Percentiles rank a stretch among this genome's conserved stretches.
These are phyloP conservation scores for Kluyveromyces nonfermentans DNA, from an alignment of 805 yeast genomes.

Conservation along the genomic window DNA sequence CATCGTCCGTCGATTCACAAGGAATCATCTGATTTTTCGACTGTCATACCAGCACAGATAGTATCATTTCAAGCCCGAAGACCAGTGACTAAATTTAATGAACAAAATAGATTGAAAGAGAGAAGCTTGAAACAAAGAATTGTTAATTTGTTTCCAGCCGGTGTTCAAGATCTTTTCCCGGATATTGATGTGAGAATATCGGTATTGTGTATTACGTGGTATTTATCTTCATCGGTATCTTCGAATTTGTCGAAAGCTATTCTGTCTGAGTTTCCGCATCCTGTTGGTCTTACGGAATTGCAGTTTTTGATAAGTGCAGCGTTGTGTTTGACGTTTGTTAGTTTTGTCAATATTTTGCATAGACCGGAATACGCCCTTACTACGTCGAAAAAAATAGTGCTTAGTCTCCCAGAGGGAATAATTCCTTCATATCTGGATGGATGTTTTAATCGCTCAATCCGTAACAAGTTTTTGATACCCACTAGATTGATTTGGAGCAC, in stretches of 20 bases:
- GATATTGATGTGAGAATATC: conserved; percentile 37
- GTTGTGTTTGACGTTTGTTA: conserved; percentile 42
- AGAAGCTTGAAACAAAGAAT: conserved; percentile 5
- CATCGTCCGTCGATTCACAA: conserved; percentile 6
- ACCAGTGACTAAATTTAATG: neutral
- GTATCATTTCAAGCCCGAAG: neutral
- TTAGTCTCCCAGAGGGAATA: conserved; percentile 28
- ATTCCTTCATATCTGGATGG: conserved; percentile 27
- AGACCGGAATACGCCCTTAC: conserved; percentile 30
- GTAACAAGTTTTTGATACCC: conserved; percentile 44
- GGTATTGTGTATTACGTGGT: conserved; percentile 66
- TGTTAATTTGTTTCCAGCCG: conserved; percentile 9
- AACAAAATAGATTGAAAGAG: neutral
- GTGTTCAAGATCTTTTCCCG: conserved; percentile 19
- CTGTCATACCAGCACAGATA: conserved; percentile 4
- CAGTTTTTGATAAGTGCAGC: conserved; percentile 70
- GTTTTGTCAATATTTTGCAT: conserved; percentile 33
- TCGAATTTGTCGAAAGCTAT: conserved; percentile 76
- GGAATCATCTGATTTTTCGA: neutral
- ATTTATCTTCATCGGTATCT: conserved; percentile 67
- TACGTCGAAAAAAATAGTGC: conserved; percentile 9
- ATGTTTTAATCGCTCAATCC: conserved; percentile 20
- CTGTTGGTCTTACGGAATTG: conserved; percentile 81
- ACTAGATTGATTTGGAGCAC: conserved; percentile 43
- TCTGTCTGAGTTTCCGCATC: conserved; percentile 58